Percentiles rank a stretch among this genome's conserved stretches.
These are phyloP conservation scores for Cyclotella cryptica DNA, from an alignment of 108 stramenopile genomes.

Conservation along the genomic window DNA sequence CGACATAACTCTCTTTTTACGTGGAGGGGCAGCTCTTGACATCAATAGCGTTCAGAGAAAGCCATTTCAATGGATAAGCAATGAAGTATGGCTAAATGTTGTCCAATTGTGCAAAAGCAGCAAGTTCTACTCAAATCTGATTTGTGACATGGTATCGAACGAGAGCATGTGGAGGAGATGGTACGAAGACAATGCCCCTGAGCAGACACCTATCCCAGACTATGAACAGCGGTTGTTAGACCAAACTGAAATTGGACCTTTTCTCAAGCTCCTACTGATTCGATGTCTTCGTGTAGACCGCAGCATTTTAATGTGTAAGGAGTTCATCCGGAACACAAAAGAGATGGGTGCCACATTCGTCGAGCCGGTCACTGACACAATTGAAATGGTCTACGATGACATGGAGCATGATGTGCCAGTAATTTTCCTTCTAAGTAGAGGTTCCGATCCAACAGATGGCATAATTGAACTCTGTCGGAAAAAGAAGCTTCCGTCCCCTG, in stretches of 20 bases:
- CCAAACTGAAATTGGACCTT: conserved; percentile 75
- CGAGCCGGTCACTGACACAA: conserved; percentile 93
- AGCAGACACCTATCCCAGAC: conserved; percentile 84
- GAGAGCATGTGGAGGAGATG: conserved; percentile 85
- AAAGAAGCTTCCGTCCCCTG: conserved; percentile 86
- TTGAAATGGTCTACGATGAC: conserved; percentile 86
- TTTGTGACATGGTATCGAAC: conserved; percentile 78
- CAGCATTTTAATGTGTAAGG: conserved; percentile 85
- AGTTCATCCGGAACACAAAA: conserved; percentile 80
- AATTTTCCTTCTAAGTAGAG: conserved; percentile 89
- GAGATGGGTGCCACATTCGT: conserved; percentile 89
- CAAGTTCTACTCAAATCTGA: conserved; percentile 84
- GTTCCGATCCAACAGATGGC: conserved; percentile 93
- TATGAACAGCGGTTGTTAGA: conserved; percentile 83
- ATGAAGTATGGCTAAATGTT: conserved; percentile 90
- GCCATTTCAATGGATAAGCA: conserved; percentile 88
- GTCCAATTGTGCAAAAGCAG: conserved; percentile 71
- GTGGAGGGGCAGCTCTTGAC: conserved; percentile 92
- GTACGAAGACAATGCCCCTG: conserved; percentile 92
- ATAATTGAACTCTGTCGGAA: conserved; percentile 87
- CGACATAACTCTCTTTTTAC: conserved; percentile 82
- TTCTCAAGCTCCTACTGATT: conserved; percentile 84
- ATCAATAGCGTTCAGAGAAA: conserved; percentile 82
- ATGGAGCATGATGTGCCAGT: conserved; percentile 85
- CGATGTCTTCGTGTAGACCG: conserved; percentile 90